A percentile compares a stretch with the other conserved stretches of the same genome.
Evolutionary conservation across 257 asterid genomes (phyloP).

Genomic region (Knoxia roxburghii): DNA sequence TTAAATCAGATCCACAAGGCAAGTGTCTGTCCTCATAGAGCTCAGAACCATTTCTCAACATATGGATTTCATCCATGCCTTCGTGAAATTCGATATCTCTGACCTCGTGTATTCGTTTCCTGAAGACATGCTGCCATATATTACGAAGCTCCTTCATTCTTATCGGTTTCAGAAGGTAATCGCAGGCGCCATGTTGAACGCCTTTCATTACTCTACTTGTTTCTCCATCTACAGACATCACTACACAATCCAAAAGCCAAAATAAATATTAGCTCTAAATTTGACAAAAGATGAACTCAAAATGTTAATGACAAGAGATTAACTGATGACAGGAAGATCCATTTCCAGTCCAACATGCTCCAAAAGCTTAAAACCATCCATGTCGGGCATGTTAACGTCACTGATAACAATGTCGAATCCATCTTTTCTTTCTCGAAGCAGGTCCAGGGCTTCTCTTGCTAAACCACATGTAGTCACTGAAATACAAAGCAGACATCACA

Average conservation of each 20-base stretch:
- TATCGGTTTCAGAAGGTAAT: slow-evolving; percentile 76
- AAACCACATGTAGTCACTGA: slow-evolving; percentile 76
- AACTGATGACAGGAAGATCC: slow-evolving; percentile 96
- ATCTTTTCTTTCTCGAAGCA: slow-evolving; percentile 77
- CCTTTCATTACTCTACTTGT: slow-evolving; percentile 81
- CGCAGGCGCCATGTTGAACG: slow-evolving; percentile 78
- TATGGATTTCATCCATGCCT: slow-evolving; percentile 34
- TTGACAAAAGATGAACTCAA: background rate
- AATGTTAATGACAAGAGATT: slow-evolving; percentile 17
- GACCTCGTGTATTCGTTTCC: slow-evolving; percentile 55
- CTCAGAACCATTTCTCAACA: slow-evolving; percentile 35
- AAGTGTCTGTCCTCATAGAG: slow-evolving; percentile 43
- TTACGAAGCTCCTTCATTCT: slow-evolving; percentile 66
- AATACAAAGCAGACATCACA: slow-evolving; percentile 7
- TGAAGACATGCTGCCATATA: slow-evolving; percentile 83
- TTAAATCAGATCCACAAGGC: slow-evolving; percentile 38
- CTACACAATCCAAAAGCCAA: slow-evolving; percentile 24
- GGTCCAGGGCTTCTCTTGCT: slow-evolving; percentile 70
- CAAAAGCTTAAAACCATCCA: slow-evolving; percentile 96
- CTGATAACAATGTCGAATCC: slow-evolving; percentile 87
- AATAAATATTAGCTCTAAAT: slow-evolving; percentile 4
- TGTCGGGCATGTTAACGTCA: slow-evolving; percentile 97
- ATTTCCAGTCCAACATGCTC: slow-evolving; percentile 94
- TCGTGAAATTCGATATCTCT: slow-evolving; percentile 39
- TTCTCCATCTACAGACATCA: slow-evolving; percentile 83